Percentiles rank a stretch among this genome's conserved stretches.
Evolutionary conservation across 2,329 filamentous ascomycete genomes (phyloP).

Genomic region (Trichophyton rubrum): DNA sequence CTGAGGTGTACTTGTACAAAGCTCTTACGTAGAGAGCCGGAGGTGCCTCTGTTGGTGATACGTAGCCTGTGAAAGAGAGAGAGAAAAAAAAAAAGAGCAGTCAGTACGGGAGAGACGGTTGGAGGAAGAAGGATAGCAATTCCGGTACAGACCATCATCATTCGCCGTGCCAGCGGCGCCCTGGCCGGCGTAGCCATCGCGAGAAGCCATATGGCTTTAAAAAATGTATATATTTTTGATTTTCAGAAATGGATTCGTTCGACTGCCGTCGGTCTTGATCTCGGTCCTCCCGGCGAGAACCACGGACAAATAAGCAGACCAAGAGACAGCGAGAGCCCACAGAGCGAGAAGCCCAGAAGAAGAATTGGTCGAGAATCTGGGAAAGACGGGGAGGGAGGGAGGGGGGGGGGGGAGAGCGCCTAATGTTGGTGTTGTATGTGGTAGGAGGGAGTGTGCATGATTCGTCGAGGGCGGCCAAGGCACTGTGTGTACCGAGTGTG

Average conservation of each 20-base stretch:
- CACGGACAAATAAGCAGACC: too few relatives aligned
- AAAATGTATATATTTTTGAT: too few relatives aligned
- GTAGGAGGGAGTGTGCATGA: not conserved
- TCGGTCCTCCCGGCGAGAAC: too few relatives aligned
- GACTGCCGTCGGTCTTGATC: too few relatives aligned
- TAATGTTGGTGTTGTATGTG: not conserved
- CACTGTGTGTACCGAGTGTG: not conserved
- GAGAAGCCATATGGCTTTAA: not conserved
- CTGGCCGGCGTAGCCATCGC: not conserved
- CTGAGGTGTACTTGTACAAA: conserved; percentile 94
- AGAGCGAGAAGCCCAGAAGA: not conserved
- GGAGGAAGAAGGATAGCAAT: not conserved
- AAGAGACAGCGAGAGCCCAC: too few relatives aligned
- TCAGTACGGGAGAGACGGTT: not conserved
- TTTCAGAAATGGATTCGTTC: too few relatives aligned
- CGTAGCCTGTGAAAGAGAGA: not conserved
- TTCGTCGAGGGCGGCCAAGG: not conserved
- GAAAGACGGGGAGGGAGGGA: not conserved
- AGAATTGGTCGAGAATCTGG: not conserved
- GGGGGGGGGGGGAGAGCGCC: too few relatives aligned
- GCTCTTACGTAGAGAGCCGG: conserved; percentile 74
- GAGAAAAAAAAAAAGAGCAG: not conserved
- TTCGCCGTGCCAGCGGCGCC: not conserved
- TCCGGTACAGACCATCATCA: conserved; percentile 1
- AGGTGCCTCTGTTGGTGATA: conserved; percentile 25